phyloP scores from a whole-genome alignment of 108 stramenopile genomes.

The Cyclotella kingstonii region DNA sequence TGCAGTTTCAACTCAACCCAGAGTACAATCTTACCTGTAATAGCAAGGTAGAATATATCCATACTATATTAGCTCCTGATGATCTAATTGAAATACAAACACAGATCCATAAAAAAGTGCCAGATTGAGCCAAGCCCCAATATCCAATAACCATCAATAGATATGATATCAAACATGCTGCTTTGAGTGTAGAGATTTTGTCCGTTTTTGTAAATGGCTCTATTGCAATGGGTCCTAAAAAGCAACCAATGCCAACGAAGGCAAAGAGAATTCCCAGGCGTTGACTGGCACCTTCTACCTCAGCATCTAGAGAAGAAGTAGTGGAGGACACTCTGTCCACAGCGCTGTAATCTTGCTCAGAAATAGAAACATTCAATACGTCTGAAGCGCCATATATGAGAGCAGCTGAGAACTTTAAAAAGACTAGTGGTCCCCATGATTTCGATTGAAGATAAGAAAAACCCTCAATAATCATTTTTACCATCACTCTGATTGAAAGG shows the following conservation, averaged over 20 bases:
- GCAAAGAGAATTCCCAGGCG: constrained; percentile 64
- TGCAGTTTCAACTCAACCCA: neutral
- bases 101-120: constrained; percentile 30
- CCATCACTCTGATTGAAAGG: constrained; percentile 10
- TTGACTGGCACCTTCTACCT: constrained; percentile 22
- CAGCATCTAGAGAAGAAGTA: neutral
- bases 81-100: constrained; percentile 46
- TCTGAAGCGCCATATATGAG: constrained; percentile 56
- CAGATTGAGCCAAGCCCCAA: constrained; percentile 22
- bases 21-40: constrained; percentile 13
- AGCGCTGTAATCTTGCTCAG: constrained; percentile 32
- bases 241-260: constrained; percentile 61
- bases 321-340: too few species aligned
- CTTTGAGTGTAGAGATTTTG: constrained; percentile 42
- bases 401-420: constrained; percentile 52
- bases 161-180: constrained; percentile 51
- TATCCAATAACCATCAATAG: constrained; percentile 41
- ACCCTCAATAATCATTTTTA: constrained; percentile 48
- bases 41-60: constrained; percentile 55
- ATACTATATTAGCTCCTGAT: constrained; percentile 51
- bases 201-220: constrained; percentile 54
- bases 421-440: constrained; percentile 52
- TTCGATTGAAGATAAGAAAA: constrained; percentile 44
- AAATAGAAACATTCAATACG: constrained; percentile 65
- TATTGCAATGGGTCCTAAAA: constrained; percentile 53